Percentiles rank a stretch among this genome's conserved stretches.
Conservation (phyloP, 1,139 yeast species). For the Yamadazyma dendronema region DNA sequence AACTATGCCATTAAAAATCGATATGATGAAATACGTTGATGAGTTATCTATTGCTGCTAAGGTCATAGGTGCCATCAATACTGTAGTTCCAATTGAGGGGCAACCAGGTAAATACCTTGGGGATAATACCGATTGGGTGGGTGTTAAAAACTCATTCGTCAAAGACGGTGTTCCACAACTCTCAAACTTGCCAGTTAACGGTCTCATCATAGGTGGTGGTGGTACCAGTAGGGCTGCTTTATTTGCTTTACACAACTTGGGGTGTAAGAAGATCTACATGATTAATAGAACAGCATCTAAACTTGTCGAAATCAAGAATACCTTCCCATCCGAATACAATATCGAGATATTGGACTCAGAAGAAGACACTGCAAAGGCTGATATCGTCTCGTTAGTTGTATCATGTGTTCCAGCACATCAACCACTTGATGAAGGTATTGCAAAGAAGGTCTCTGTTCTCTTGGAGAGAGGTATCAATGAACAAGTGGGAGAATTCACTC, state of each 20-base stretch:
- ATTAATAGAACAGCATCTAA: slow-evolving; percentile 77
- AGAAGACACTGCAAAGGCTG: slow-evolving; percentile 41
- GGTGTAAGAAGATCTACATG: slow-evolving; percentile 74
- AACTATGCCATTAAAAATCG: slow-evolving; percentile 86
- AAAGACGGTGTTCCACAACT: slow-evolving; percentile 58
- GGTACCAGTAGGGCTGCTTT: slow-evolving; percentile 97
- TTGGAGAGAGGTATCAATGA: slow-evolving; percentile 38
- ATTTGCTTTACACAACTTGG: slow-evolving; percentile 77
- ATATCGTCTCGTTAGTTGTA: slow-evolving; percentile 60
- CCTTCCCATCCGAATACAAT: slow-evolving; percentile 62
- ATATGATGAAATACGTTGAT: slow-evolving; percentile 63
- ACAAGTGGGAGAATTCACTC: slow-evolving; percentile 34
- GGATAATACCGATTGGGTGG: slow-evolving; percentile 96
- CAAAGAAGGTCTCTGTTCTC: slow-evolving; percentile 45
- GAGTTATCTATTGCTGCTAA: slow-evolving; percentile 72
- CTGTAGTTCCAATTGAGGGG: slow-evolving; percentile 58
- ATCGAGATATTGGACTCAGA: slow-evolving; percentile 56
- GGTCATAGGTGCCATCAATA: slow-evolving; percentile 89
- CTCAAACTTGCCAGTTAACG: slow-evolving; percentile 38
- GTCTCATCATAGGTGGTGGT: slow-evolving; percentile 91
- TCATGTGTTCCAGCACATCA: slow-evolving; percentile 89
- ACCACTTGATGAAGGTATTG: slow-evolving; percentile 58
- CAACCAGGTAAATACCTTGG: slow-evolving; percentile 60
- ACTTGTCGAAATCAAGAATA: slow-evolving; percentile 53
- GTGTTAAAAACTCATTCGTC: slow-evolving; percentile 69